Conservation (phyloP, 352 stramenopile genomes). For the Phytophthora palmivora region DNA sequence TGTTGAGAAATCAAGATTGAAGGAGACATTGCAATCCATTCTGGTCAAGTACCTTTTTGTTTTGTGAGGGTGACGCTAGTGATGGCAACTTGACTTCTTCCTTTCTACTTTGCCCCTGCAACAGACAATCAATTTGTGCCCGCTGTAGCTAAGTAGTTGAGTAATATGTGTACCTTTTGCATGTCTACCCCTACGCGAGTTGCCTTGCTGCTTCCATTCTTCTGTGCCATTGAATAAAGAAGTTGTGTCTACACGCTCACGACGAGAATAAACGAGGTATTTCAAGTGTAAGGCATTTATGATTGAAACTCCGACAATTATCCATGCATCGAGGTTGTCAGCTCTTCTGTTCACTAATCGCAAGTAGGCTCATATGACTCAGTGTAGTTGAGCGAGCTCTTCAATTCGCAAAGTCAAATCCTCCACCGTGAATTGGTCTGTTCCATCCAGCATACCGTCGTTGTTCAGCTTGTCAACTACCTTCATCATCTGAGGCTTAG, state of each 20-base stretch:
- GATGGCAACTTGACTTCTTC: conserved; percentile 55
- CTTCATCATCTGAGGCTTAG: conserved; percentile 88
- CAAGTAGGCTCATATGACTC: conserved; percentile 9
- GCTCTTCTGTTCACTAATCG: conserved; percentile 5
- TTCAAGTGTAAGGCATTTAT: conserved; percentile 31
- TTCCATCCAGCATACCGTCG: conserved; percentile 77
- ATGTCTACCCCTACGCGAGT: conserved; percentile 4
- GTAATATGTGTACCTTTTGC: conserved; percentile 24
- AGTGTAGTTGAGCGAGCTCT: conserved; percentile 83
- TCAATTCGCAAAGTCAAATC: conserved; percentile 75
- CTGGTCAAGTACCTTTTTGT: conserved; percentile 39
- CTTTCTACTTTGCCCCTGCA: conserved; percentile 36
- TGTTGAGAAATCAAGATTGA: background rate
- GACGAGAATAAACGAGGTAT: conserved; percentile 30
- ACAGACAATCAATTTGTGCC: background rate
- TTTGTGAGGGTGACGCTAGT: conserved; percentile 35
- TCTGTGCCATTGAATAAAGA: conserved; percentile 17
- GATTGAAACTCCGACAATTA: conserved; percentile 10
- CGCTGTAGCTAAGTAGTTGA: too few relatives aligned
- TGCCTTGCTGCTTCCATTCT: conserved; percentile 18
- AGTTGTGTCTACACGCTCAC: background rate
- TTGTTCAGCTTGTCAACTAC: conserved; percentile 94
- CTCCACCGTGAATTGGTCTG: conserved; percentile 68
- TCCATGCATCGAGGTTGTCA: background rate
- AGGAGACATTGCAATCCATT: background rate